These are phyloP conservation scores for Fusarium humuli DNA, from an alignment of 2,329 filamentous ascomycete genomes.

Conservation along the genomic window DNA sequence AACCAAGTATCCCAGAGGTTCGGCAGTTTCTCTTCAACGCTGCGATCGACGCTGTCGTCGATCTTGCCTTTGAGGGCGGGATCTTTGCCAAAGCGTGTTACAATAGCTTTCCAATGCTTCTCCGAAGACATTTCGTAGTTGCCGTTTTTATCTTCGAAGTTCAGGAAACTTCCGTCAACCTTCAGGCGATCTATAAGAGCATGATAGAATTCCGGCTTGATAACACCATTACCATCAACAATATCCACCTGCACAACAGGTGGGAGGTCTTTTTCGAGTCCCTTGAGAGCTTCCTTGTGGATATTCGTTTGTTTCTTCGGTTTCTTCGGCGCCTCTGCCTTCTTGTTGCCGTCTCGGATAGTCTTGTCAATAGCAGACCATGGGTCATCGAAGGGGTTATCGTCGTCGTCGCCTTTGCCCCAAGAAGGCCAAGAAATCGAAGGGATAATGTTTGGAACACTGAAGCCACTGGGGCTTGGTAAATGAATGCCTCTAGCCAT, in stretches of 20 bases:
- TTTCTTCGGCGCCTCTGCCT: constrained; percentile 47
- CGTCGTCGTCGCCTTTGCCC: constrained; percentile 28
- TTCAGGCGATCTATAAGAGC: constrained; percentile 69
- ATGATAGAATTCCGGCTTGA: constrained; percentile 73
- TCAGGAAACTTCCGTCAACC: constrained; percentile 60
- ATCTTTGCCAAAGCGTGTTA: constrained; percentile 55
- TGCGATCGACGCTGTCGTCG: constrained; percentile 42
- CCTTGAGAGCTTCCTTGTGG: constrained; percentile 54
- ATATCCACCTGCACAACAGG: constrained; percentile 66
- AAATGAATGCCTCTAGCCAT: constrained; percentile 14
- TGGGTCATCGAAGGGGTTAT: constrained; percentile 23
- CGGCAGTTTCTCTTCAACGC: constrained; percentile 50
- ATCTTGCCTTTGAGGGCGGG: constrained; percentile 46
- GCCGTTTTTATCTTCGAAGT: constrained; percentile 55
- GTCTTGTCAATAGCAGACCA: constrained; percentile 17
- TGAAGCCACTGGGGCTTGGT: constrained; percentile 31
- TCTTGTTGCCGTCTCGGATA: constrained; percentile 45
- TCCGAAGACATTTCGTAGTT: constrained; percentile 58
- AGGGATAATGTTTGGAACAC: constrained; percentile 43
- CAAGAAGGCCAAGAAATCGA: constrained; percentile 46
- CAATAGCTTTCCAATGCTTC: constrained; percentile 60
- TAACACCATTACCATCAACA: constrained; percentile 62
- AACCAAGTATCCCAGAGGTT: constrained; percentile 65
- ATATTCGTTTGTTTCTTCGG: constrained; percentile 42
- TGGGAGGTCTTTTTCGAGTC: constrained; percentile 65